Conservation (phyloP, 805 yeast species). For the Candida khao-thaluensis region DNA sequence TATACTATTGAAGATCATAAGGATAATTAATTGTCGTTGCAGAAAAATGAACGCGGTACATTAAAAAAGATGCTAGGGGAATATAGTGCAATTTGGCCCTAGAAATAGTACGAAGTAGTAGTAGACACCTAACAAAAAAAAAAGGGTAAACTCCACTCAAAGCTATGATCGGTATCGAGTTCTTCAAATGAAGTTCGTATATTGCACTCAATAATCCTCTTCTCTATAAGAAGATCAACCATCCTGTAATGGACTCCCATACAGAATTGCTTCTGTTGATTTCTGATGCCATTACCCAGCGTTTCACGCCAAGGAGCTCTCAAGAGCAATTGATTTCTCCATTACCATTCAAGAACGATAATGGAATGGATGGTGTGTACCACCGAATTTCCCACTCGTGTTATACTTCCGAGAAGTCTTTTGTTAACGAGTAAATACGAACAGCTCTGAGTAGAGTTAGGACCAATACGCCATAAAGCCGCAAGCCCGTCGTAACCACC, state of each 20-base stretch:
- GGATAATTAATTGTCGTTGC: background rate
- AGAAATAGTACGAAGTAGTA: too few species aligned
- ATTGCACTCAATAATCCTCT: conserved; percentile 58
- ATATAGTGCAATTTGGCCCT: too few species aligned
- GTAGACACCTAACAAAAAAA: conserved; percentile 9
- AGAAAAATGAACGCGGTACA: conserved; percentile 4
- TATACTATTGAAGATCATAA: conserved; percentile 68
- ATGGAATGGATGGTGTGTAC: conserved; percentile 46
- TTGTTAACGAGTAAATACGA: conserved; percentile 48
- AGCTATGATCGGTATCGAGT: conserved; percentile 67
- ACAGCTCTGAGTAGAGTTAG: conserved; percentile 42
- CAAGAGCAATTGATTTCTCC: conserved; percentile 40
- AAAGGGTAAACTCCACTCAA: conserved; percentile 37
- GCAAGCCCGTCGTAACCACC: conserved; percentile 8
- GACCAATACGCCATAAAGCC: conserved; percentile 18
- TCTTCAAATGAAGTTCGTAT: conserved; percentile 46
- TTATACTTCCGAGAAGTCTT: conserved; percentile 22
- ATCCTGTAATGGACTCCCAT: conserved; percentile 57
- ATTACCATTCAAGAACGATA: conserved; percentile 1
- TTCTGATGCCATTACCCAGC: conserved; percentile 62
- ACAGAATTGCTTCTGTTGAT: conserved; percentile 27
- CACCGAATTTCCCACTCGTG: conserved; percentile 68
- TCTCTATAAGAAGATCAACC: conserved; percentile 46
- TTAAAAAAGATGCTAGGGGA: too few species aligned
- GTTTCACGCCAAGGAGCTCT: conserved; percentile 57